Base-by-base conservation (phyloP, 805 yeast species). In the Saccharomyces kudriavzevii region DNA sequence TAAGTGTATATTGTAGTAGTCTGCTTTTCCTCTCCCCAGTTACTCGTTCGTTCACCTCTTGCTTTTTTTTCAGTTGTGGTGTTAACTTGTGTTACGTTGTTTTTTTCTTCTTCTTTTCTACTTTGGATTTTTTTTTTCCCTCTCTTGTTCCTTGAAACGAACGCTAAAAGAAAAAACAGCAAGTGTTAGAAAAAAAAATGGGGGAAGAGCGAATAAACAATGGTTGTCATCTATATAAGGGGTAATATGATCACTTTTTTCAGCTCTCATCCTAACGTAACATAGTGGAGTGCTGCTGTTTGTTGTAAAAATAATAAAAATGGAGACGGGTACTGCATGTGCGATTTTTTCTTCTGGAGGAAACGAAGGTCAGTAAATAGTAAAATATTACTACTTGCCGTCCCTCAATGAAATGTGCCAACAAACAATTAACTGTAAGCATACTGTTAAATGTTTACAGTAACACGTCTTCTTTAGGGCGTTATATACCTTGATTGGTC, bases 51-150 rank as follows among this genome's bases (percentile, higher is more conserved):
- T 29, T 29, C 20, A 28, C 25, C 40, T 48, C 50, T 48, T 48
- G 24, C n/a, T 48, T 48, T 26, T 48, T 45, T 45, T 46, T 48
- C 56, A n/a, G 35, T 45, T 48, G 53, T 49, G 27, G 49, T 26
- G 54, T 49, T 50, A 29, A 8, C 25, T 25, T 29, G 31, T 22
- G 35, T 25, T 50, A 35, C 25, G 40, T 27, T 28, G 47, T 40
- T 17, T 28, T 52, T 49, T 40, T 27, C 45, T 17, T 53, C 48
- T 35, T 17, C 48, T 46, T 24, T 49, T 25, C 43, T 35, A 35
- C 40, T 10, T 24, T 50, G n/a, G 45, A 48, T 40, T 35, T 11
- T 28, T 26, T 26, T 48, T n/a, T 48, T 20, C 17, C 45, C 26
- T 20, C 26, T 48, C 25, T 28, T 47, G 27, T 14, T 40, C 49